Evolutionary conservation across 73 alveolate genomes (phyloP).

Genomic region (Paramecium tetraurelia): DNA sequence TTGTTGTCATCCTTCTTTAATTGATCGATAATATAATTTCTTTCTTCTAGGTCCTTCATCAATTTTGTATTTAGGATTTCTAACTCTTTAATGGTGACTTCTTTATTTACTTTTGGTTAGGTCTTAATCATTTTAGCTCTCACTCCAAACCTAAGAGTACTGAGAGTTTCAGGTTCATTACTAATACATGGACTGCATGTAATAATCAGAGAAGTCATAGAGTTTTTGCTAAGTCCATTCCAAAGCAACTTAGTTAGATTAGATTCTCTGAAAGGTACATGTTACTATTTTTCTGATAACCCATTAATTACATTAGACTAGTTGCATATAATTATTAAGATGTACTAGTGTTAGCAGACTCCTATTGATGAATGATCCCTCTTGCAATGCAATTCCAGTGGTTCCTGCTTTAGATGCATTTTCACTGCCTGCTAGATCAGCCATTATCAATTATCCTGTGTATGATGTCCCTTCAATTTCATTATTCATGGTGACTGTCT

Average conservation of each 20-base stretch:
- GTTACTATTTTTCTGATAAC: constrained; percentile 56
- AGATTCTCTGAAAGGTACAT: constrained; percentile 88
- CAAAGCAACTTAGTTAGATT: constrained; percentile 94
- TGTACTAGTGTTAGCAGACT: constrained; percentile 69
- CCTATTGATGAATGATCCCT: constrained; percentile 88
- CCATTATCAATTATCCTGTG: constrained; percentile 81
- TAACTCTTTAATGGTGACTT: constrained; percentile 76
- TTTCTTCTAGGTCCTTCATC: constrained; percentile 1
- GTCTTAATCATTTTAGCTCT: constrained; percentile 96
- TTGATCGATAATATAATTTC: neutral
- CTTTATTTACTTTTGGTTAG: constrained; percentile 75
- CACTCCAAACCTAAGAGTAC: constrained; percentile 92
- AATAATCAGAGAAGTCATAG: constrained; percentile 90
- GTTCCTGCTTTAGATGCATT: constrained; percentile 93
- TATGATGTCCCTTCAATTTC: constrained; percentile 55
- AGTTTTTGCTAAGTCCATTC: constrained; percentile 95
- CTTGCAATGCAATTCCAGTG: constrained; percentile 78
- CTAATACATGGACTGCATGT: constrained; percentile 78
- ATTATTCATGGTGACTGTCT: constrained; percentile 54
- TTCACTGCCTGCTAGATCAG: constrained; percentile 95
- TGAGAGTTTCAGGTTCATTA: constrained; percentile 89
- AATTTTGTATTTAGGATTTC: neutral
- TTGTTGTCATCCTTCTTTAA: neutral
- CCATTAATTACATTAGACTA: constrained; percentile 60
- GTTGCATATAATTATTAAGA: neutral